Base-by-base conservation (phyloP, 2,329 filamentous ascomycete genomes). In the Microcyclospora tardicrescens region DNA sequence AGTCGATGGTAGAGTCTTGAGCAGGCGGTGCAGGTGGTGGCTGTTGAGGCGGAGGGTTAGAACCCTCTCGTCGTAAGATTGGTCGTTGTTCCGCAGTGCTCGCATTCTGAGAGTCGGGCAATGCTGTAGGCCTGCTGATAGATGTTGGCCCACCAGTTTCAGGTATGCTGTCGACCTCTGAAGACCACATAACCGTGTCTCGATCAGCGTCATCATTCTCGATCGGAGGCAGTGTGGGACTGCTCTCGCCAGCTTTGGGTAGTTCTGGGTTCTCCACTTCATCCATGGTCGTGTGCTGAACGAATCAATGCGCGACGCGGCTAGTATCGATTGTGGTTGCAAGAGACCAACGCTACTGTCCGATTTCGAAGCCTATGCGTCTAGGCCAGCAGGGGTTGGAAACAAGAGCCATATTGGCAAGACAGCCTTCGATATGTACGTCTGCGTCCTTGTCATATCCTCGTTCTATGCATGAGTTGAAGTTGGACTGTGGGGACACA, bases 11-110 rank as follows among this genome's bases (percentile, higher is more conserved):
- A 10, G 54, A 49, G 6, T 35, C 19, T 46, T 38, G 48, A 43
- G 39, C 53, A 6, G 62, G 61, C 39, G 61, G 61, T 6, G 35
- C 48, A 16, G 64, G 57, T 16, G 64, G 63, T 16, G 64, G 62
- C 14, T 63, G 62, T 43, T 65, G 63, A 24, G 50, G 47, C 28
- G 62, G 57, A 28, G 59, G 59, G 12, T 59, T 56, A 9, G 63
- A 66, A 35, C 49, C 54, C 24, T 63, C 63, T 44, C 65, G 58
- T 43, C 53, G 55, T 33, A 67, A 50, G 6, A 52, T 49, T 10
- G 63, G 66, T 27, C 65, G 60, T 15, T 5, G 10, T 15, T 32
- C 34, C 24, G 36, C 35, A 15, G 43, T 42, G 46, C 43, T 36
- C 28, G 47, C 40, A 28, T 43, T 24, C 30, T 32, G 30, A n/a